Percentiles rank a stretch among this genome's conserved stretches.
phyloP scores from a whole-genome alignment of 2,329 filamentous ascomycete species.

The Penicillium sp. region DNA sequence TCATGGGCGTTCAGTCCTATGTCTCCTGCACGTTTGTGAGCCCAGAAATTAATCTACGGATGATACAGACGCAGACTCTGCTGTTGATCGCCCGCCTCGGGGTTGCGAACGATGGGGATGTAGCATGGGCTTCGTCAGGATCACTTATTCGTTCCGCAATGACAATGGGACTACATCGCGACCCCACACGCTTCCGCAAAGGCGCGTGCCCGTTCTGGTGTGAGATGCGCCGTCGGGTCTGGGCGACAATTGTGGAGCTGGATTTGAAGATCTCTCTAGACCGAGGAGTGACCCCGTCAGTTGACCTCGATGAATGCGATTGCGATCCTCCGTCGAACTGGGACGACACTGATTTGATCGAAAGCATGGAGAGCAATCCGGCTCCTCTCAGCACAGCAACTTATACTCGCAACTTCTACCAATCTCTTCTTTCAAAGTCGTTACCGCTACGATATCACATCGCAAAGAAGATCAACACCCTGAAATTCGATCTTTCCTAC shows the following conservation, averaged over 20 bases:
- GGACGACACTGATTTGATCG: conserved; percentile 35
- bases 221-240: conserved; percentile 47
- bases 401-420: conserved; percentile 30
- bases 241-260: conserved; percentile 46
- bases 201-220: conserved; percentile 39
- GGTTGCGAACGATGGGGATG: conserved; percentile 31
- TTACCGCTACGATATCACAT: conserved; percentile 31
- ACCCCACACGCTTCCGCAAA: conserved; percentile 35
- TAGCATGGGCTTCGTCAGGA: conserved; percentile 39
- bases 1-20: conserved; percentile 37
- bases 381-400: conserved; percentile 12
- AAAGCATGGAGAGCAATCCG: conserved; percentile 27
- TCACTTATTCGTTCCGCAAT: conserved; percentile 43
- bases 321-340: conserved; percentile 39
- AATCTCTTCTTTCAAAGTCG: conserved; percentile 28
- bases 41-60: conserved; percentile 29
- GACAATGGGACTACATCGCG: conserved; percentile 43
- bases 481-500: conserved; percentile 32
- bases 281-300: conserved; percentile 33
- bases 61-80: conserved; percentile 35
- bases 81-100: conserved; percentile 35
- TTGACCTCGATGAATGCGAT: conserved; percentile 38
- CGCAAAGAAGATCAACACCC: conserved; percentile 29
- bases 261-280: conserved; percentile 40
- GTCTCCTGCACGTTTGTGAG: conserved; percentile 33